Evolutionary conservation across 208 protist genomes (phyloP).

Genomic region (Crithidia bombi): DNA sequence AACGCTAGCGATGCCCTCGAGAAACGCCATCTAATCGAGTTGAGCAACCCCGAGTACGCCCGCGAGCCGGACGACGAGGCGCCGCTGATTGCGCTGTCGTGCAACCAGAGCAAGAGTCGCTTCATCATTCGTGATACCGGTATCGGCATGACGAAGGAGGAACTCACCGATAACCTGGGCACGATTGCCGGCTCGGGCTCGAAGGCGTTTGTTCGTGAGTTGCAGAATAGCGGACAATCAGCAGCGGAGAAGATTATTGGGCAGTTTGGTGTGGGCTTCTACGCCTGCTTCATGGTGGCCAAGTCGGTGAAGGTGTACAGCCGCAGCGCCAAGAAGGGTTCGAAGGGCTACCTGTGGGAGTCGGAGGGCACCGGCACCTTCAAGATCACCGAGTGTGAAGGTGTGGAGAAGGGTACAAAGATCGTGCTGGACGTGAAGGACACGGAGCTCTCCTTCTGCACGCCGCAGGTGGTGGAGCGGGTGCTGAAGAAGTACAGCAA

Average conservation of each 20-base stretch:
- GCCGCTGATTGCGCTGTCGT: constrained; percentile 77
- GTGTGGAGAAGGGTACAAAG: constrained; percentile 96
- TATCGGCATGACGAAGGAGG: constrained; percentile 97
- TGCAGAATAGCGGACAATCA: constrained; percentile 74
- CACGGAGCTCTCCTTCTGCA: constrained; percentile 94
- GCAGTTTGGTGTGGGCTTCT: constrained; percentile 99
- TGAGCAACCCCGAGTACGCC: constrained; percentile 86
- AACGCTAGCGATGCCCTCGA: constrained; percentile 98
- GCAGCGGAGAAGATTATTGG: constrained; percentile 93
- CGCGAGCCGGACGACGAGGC: constrained; percentile 84
- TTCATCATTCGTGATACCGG: constrained; percentile 95
- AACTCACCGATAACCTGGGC: constrained; percentile 96
- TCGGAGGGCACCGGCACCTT: constrained; percentile 94
- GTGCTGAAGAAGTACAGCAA: constrained; percentile 98
- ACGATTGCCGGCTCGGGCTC: constrained; percentile 93
- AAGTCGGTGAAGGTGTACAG: constrained; percentile 94
- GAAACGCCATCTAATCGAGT: constrained; percentile 92
- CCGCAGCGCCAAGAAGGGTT: constrained; percentile 80
- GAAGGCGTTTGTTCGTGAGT: constrained; percentile 90
- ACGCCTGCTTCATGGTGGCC: constrained; percentile 97
- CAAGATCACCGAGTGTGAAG: constrained; percentile 94
- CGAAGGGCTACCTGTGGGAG: constrained; percentile 95
- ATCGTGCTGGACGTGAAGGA: constrained; percentile 97
- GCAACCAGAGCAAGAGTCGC: constrained; percentile 93
- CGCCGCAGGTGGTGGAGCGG: constrained; percentile 90